A percentile compares a stretch with the other conserved stretches of the same genome.
phyloP scores from a whole-genome alignment of 1,284 basidiomycete species.

The Apiotrichum mycotoxinovorans region DNA sequence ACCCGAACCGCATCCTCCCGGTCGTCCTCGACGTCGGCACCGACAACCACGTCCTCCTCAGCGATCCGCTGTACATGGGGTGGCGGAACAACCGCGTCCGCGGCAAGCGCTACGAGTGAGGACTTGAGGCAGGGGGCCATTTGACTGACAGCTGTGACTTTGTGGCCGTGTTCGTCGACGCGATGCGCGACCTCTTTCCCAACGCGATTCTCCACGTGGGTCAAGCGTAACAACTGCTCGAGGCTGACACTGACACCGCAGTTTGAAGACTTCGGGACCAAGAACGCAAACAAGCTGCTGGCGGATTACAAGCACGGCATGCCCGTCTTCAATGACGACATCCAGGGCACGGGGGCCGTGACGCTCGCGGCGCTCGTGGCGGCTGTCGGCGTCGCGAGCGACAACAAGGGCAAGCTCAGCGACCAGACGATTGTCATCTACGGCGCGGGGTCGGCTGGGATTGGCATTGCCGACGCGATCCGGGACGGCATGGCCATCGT shows the following conservation, averaged over 20 bases:
- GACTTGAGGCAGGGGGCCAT: too few species aligned
- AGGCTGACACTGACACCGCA: too few species aligned
- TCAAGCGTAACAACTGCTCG: too few species aligned
- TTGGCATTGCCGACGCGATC: slow-evolving; percentile 64
- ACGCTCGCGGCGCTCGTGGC: slow-evolving; percentile 53
- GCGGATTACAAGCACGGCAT: slow-evolving; percentile 57
- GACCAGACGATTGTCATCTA: slow-evolving; percentile 75
- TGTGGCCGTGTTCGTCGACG: slow-evolving; percentile 52
- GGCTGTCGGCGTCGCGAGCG: slow-evolving; percentile 65
- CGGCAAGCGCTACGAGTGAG: slow-evolving; percentile 48
- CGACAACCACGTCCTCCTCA: slow-evolving; percentile 58
- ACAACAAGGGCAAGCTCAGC: slow-evolving; percentile 58
- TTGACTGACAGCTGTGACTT: slow-evolving; percentile 23
- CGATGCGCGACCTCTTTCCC: slow-evolving; percentile 50
- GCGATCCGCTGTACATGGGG: slow-evolving; percentile 50
- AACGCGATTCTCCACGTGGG: slow-evolving; percentile 44
- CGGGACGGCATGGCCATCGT: slow-evolving; percentile 67
- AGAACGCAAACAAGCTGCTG: slow-evolving; percentile 66
- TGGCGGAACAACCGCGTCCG: slow-evolving; percentile 51
- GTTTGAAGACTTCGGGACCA: slow-evolving; percentile 53
- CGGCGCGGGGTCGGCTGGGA: slow-evolving; percentile 76
- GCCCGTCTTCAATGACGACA: slow-evolving; percentile 66
- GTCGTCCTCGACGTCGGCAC: slow-evolving; percentile 76
- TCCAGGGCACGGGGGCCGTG: slow-evolving; percentile 79
- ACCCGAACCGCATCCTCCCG: slow-evolving; percentile 63